Evolutionary conservation across 495 filamentous ascomycete genomes (phyloP).

Genomic region (Delitschia confertaspora): DNA sequence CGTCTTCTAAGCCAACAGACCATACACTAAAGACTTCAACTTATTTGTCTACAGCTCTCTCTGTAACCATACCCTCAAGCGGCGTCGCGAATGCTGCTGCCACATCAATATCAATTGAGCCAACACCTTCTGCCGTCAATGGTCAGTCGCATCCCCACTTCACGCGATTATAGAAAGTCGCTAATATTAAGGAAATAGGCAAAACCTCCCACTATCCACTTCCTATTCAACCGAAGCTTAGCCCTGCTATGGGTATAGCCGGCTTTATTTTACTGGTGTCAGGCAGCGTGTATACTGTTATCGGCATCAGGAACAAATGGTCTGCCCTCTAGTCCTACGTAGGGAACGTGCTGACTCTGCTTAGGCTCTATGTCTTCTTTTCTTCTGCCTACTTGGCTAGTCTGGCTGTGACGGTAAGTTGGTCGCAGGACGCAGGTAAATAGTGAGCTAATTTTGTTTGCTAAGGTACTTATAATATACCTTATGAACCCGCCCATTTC

Average conservation of each 20-base stretch:
- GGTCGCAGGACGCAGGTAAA: neutral
- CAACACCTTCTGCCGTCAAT: constrained; percentile 1
- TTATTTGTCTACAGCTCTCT: constrained; percentile 1
- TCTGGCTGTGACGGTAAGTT: constrained; percentile 59
- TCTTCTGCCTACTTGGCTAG: constrained; percentile 65
- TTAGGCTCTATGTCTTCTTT: constrained; percentile 64
- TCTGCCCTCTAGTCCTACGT: constrained; percentile 22
- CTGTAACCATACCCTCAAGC: neutral
- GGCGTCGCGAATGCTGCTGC: constrained; percentile 1
- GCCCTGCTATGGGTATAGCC: constrained; percentile 68
- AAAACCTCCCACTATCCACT: constrained; percentile 34
- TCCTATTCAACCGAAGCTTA: constrained; percentile 65
- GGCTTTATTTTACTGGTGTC: constrained; percentile 66
- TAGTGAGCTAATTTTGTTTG: neutral
- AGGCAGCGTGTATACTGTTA: constrained; percentile 58
- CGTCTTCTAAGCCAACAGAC: constrained; percentile 3
- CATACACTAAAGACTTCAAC: neutral
- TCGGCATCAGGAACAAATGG: constrained; percentile 80
- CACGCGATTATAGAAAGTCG: neutral
- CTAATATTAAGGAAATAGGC: constrained; percentile 2
- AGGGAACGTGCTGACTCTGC: constrained; percentile 5
- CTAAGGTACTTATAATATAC: constrained; percentile 71
- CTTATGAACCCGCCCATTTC: constrained; percentile 75
- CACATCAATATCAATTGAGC: constrained; percentile 1
- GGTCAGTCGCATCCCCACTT: constrained; percentile 7